Percentiles rank a stretch among this genome's conserved stretches.
These are phyloP conservation scores for Solanum medicagineum DNA, from an alignment of 257 asterid species.

Conservation along the genomic window DNA sequence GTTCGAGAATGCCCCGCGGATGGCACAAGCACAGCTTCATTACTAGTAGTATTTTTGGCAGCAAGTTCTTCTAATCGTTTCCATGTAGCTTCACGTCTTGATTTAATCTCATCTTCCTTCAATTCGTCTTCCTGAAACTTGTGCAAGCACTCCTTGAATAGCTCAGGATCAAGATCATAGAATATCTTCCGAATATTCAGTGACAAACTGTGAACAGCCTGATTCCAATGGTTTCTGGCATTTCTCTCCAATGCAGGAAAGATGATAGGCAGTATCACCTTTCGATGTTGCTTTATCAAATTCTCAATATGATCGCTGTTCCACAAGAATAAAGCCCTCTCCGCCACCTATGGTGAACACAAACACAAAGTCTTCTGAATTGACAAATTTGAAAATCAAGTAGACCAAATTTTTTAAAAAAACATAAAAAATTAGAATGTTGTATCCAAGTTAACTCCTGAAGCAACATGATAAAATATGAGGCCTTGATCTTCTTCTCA, in stretches of 20 bases:
- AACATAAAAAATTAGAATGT: neutral
- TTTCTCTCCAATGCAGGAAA: slow-evolving; percentile 75
- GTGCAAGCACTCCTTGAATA: slow-evolving; percentile 60
- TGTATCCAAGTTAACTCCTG: neutral
- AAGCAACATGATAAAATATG: neutral
- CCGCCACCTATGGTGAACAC: slow-evolving; percentile 49
- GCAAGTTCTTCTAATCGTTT: slow-evolving; percentile 53
- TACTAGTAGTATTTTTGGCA: slow-evolving; percentile 31
- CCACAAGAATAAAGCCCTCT: slow-evolving; percentile 76
- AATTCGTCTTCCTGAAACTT: slow-evolving; percentile 58
- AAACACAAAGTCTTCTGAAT: neutral
- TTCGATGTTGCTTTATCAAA: slow-evolving; percentile 57
- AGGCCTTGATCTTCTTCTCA: neutral
- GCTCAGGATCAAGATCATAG: slow-evolving; percentile 67
- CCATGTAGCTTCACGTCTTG: slow-evolving; percentile 61
- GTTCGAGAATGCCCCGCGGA: slow-evolving; percentile 14
- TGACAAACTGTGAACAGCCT: slow-evolving; percentile 62
- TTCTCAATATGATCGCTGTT: slow-evolving; percentile 74
- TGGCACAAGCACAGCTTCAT: slow-evolving; percentile 49
- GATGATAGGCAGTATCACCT: slow-evolving; percentile 62
- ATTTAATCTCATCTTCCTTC: slow-evolving; percentile 32
- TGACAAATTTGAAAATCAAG: neutral
- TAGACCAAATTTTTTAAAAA: neutral
- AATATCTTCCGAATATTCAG: slow-evolving; percentile 60
- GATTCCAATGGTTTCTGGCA: slow-evolving; percentile 76